Evolutionary conservation across 1,284 basidiomycete species (phyloP), one percentile per base, ranked within the genome.

Genomic region (Moesziomyces antarcticus): DNA sequence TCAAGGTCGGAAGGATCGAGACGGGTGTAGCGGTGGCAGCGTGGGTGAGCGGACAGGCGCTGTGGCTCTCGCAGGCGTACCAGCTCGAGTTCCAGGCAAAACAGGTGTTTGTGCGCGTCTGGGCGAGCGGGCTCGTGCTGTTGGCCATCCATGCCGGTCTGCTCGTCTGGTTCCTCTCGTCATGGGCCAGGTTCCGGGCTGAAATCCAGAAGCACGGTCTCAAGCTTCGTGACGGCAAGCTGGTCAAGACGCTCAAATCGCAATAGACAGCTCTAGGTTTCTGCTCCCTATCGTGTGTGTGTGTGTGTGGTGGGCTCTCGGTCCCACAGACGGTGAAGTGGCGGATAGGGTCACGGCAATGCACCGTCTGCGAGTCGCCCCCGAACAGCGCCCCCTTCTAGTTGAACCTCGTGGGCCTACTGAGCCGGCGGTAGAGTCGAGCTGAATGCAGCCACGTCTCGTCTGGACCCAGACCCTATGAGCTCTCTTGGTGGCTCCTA

Each of bases 41-140:
- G 0, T 99, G 97, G 97, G 86, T 90, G 0, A 89, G 87, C 0
- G 89, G 89, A 3, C 81, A 80, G 62, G 73, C 76, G 18, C 35
- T 79, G 40, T 84, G 82, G 82, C 66, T 84, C 2, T 70, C 59
- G 6, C 78, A 75, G 40, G 82, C 82, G 11, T 83, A 84, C 50
- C 73, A 65, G 48, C 66, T 84, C 40, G 82, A 84, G 52, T 82
- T 83, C 43, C 40, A 69, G 30, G 81, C 73, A 11, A 68, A 73
- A 56, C 73, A 79, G 58, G 71, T 74, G 21, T 82, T 77, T 51
- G 61, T 76, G 1, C 55, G 65, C 14, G 56, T 78, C 2, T 84
- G 81, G 81, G 64, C 74, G 35, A 64, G 70, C 4, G 67, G 79
- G 7, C 50, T 83, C 14, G 59, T 63, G 45, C 55, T 82, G 20